Conservation (phyloP, 1,284 basidiomycete species). For the Ustilago lituana region DNA sequence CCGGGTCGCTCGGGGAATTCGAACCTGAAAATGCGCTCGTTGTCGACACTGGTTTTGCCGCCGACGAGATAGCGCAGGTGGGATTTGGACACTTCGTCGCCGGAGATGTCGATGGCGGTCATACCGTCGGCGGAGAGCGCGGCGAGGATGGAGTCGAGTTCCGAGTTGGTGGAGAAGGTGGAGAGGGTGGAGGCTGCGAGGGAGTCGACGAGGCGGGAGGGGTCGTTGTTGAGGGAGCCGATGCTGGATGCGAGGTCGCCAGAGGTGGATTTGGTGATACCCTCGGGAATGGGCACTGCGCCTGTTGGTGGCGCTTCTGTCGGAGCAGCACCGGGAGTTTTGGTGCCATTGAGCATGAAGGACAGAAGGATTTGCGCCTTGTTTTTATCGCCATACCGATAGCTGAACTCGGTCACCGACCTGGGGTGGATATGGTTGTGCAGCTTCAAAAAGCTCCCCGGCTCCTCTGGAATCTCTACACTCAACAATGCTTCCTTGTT, state of each 20-base stretch:
- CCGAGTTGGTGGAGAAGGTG: slow-evolving; percentile 10
- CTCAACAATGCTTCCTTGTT: slow-evolving; percentile 90
- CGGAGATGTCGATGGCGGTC: slow-evolving; percentile 85
- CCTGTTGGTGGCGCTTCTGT: slow-evolving; percentile 22
- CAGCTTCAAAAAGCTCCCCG: slow-evolving; percentile 89
- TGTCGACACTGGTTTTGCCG: slow-evolving; percentile 71
- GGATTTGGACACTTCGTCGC: slow-evolving; percentile 94
- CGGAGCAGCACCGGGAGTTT: slow-evolving; percentile 1
- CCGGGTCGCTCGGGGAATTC: slow-evolving; percentile 97
- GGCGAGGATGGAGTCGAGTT: slow-evolving; percentile 59
- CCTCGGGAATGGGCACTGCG: slow-evolving; percentile 20
- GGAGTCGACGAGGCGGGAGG: slow-evolving; percentile 2
- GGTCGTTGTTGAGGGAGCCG: slow-evolving; percentile 6
- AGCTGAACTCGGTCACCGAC: slow-evolving; percentile 95
- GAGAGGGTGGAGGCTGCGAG: slow-evolving; percentile 11
- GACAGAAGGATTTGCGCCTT: slow-evolving; percentile 88
- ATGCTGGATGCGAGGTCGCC: slow-evolving; percentile 5
- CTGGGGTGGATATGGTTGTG: slow-evolving; percentile 89
- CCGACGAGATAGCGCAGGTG: slow-evolving; percentile 95
- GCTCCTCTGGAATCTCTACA: slow-evolving; percentile 89
- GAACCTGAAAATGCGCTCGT: slow-evolving; percentile 93
- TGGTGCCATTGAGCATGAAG: slow-evolving; percentile 76
- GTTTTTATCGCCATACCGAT: slow-evolving; percentile 74
- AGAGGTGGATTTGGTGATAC: neutral
- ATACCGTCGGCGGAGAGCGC: slow-evolving; percentile 77